phyloP scores from a whole-genome alignment of 176 grass and related monocot species.

The Avena insularis region DNA sequence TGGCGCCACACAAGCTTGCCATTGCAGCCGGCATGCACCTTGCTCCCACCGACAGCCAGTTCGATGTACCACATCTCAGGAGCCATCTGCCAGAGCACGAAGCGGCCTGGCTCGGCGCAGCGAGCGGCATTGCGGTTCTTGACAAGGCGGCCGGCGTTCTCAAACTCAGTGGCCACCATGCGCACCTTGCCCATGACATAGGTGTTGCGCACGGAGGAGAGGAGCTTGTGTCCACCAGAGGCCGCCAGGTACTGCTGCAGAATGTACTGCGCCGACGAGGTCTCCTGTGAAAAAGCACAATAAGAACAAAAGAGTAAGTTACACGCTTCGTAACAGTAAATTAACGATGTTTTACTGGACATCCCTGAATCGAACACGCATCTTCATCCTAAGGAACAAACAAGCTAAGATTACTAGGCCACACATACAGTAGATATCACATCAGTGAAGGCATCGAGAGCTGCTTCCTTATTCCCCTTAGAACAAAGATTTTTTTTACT shows the following conservation, averaged over 20 bases:
- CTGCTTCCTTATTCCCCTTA: neutral
- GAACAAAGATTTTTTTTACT: neutral
- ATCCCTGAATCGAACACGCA: neutral
- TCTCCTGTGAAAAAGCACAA: constrained; percentile 53
- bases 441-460: neutral
- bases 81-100: constrained; percentile 81
- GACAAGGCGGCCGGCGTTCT: constrained; percentile 54
- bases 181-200: constrained; percentile 77
- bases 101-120: constrained; percentile 56
- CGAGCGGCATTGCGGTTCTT: constrained; percentile 58
- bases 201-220: constrained; percentile 54
- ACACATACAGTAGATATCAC: neutral
- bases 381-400: constrained; percentile 21
- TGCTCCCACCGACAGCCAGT: constrained; percentile 70
- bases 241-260: constrained; percentile 82
- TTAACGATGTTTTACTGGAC: constrained; percentile 34
- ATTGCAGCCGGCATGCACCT: constrained; percentile 74
- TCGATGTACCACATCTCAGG: constrained; percentile 79
- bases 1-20: constrained; percentile 72
- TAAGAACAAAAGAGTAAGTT: neutral
- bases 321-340: constrained; percentile 31
- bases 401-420: neutral
- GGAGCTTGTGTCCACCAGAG: constrained; percentile 63
- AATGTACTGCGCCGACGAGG: constrained; percentile 81
- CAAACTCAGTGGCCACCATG: constrained; percentile 58